phyloP scores from a whole-genome alignment of 2,329 filamentous ascomycete species.

The Teratosphaeria gauchensis region DNA sequence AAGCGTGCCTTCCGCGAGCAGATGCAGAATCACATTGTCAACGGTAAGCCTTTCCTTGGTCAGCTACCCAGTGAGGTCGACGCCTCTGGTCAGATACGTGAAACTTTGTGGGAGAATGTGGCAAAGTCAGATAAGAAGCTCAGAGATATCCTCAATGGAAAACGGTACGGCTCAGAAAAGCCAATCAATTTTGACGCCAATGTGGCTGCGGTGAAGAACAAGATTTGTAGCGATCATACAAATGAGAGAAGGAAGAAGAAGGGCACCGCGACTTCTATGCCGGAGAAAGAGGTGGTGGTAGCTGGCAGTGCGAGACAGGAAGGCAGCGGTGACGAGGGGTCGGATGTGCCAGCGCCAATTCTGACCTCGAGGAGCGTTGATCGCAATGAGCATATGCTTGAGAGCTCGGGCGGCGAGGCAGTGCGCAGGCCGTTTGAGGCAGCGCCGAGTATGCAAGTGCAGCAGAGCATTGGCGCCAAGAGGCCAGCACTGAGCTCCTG shows the following conservation, averaged over 20 bases:
- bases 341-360: background rate
- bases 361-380: background rate
- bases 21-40: background rate
- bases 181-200: background rate
- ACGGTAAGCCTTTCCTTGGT: background rate
- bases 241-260: background rate
- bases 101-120: background rate
- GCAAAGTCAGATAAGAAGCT: background rate
- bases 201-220: background rate
- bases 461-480: background rate
- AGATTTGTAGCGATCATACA: background rate
- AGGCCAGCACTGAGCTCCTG: background rate
- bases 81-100: background rate
- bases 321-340: background rate
- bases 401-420: background rate
- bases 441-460: background rate
- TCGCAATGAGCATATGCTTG: background rate
- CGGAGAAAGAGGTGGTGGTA: background rate
- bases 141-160: background rate
- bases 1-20: background rate
- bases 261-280: background rate
- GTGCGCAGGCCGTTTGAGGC: background rate
- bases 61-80: conserved; percentile 1
- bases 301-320: background rate
- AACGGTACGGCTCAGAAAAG: background rate